These are phyloP conservation scores for Globisporangium emineosum DNA, from an alignment of 352 stramenopile genomes.

Conservation along the genomic window DNA sequence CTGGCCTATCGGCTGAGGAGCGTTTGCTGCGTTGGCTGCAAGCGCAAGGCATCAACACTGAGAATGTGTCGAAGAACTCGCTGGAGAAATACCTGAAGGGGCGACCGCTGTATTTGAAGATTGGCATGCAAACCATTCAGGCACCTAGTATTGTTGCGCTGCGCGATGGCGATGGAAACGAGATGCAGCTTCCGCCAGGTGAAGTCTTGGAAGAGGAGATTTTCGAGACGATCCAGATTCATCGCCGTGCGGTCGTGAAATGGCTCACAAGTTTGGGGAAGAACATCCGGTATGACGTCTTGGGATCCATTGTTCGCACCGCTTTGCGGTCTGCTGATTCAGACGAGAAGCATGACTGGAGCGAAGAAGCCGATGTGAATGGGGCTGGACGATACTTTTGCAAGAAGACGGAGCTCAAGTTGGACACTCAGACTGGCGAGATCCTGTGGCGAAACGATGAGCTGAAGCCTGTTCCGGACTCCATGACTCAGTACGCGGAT, in stretches of 20 bases:
- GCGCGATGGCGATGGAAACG: conserved; percentile 42
- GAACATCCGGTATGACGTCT: conserved; percentile 31
- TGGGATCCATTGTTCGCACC: conserved; percentile 71
- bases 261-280: conserved; percentile 47
- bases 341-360: conserved; percentile 60
- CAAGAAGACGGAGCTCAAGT: conserved; percentile 72
- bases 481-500: conserved; percentile 87
- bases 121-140: conserved; percentile 87
- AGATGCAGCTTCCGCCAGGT: conserved; percentile 68
- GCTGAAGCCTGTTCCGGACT: conserved; percentile 88
- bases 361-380: conserved; percentile 47
- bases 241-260: conserved; percentile 72
- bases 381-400: conserved; percentile 70
- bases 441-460: conserved; percentile 91
- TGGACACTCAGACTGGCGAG: conserved; percentile 85
- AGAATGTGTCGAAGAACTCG: conserved; percentile 74
- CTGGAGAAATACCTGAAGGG: conserved; percentile 87
- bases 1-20: conserved; percentile 64
- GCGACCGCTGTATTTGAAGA: conserved; percentile 82
- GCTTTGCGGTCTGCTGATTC: conserved; percentile 61
- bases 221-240: conserved; percentile 80
- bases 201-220: conserved; percentile 86
- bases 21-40: conserved; percentile 85
- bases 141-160: conserved; percentile 80
- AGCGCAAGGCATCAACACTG: conserved; percentile 87